Evolutionary conservation across 2,329 filamentous ascomycete genomes (phyloP).

Genomic region (Mycosphaerella arachidis): DNA sequence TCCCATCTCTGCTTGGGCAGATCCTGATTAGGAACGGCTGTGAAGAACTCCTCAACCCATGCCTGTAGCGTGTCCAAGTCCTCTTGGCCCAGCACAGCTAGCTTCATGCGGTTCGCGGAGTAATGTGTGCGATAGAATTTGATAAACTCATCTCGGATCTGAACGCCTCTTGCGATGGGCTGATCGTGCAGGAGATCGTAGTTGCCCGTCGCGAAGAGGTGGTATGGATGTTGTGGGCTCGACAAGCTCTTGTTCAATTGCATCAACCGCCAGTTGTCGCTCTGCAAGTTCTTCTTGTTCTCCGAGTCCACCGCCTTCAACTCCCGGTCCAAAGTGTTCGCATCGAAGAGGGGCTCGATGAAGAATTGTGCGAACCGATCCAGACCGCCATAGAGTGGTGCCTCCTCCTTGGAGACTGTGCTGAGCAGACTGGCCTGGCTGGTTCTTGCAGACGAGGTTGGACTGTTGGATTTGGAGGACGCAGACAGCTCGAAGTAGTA

Average conservation of each 20-base stretch:
- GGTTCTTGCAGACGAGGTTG: constrained; percentile 33
- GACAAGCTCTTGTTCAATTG: constrained; percentile 86
- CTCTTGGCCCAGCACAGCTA: constrained; percentile 80
- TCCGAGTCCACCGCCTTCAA: constrained; percentile 87
- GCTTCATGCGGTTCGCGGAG: constrained; percentile 89
- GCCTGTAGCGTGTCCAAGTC: constrained; percentile 73
- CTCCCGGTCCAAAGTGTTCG: constrained; percentile 80
- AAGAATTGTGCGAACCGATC: constrained; percentile 96
- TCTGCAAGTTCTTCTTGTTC: constrained; percentile 96
- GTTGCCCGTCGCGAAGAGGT: constrained; percentile 88
- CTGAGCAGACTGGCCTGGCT: constrained; percentile 35
- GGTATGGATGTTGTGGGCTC: constrained; percentile 81
- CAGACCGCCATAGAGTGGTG: constrained; percentile 74
- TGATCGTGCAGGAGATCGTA: constrained; percentile 78
- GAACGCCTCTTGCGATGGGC: constrained; percentile 72
- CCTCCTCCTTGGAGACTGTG: constrained; percentile 38
- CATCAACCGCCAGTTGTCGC: constrained; percentile 79
- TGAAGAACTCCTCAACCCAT: constrained; percentile 82
- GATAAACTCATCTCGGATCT: constrained; percentile 86
- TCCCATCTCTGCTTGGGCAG: constrained; percentile 66
- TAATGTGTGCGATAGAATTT: constrained; percentile 87
- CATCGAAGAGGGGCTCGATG: constrained; percentile 78
- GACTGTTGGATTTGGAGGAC: constrained; percentile 58
- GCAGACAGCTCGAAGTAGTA: constrained; percentile 96
- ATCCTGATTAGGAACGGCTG: constrained; percentile 75